Conservation (phyloP, 139 green algal species). For the Ettlia oleoabundans region DNA sequence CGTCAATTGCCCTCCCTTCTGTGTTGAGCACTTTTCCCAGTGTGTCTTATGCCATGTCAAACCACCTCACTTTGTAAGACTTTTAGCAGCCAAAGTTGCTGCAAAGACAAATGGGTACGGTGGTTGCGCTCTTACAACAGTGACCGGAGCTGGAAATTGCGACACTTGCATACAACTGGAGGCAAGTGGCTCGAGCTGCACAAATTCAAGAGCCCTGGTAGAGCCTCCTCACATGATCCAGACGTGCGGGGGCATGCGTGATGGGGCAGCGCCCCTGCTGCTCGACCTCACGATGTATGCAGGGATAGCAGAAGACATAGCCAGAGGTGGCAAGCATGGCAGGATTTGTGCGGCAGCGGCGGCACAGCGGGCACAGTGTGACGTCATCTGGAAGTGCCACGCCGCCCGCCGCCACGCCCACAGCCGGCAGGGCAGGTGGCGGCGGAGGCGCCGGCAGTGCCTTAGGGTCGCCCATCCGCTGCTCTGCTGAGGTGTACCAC, state of each 20-base stretch:
- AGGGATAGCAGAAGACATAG: constrained; percentile 96
- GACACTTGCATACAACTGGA: neutral
- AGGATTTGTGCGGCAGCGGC: constrained; percentile 74
- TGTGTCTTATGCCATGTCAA: too few species aligned
- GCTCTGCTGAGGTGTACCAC: constrained; percentile 92
- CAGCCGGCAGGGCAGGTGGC: constrained; percentile 62
- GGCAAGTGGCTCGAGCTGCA: neutral
- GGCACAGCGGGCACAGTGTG: constrained; percentile 81
- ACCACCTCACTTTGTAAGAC: too few species aligned
- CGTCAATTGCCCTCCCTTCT: too few species aligned
- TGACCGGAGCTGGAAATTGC: too few species aligned
- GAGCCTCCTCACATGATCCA: constrained; percentile 83
- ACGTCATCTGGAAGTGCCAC: constrained; percentile 74
- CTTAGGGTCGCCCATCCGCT: constrained; percentile 57
- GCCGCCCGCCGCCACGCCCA: constrained; percentile 52
- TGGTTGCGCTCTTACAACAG: too few species aligned
- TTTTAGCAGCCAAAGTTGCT: too few species aligned
- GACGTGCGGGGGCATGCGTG: constrained; percentile 61
- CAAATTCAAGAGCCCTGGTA: constrained; percentile 64
- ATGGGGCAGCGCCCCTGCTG: constrained; percentile 78
- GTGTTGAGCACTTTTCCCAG: too few species aligned
- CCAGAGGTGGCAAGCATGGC: constrained; percentile 77
- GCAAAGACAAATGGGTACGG: too few species aligned
- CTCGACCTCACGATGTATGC: constrained; percentile 73
- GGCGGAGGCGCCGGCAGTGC: constrained; percentile 62